Base-by-base conservation (phyloP, 345 rosid genomes). In the Hirschfeldia incana region DNA sequence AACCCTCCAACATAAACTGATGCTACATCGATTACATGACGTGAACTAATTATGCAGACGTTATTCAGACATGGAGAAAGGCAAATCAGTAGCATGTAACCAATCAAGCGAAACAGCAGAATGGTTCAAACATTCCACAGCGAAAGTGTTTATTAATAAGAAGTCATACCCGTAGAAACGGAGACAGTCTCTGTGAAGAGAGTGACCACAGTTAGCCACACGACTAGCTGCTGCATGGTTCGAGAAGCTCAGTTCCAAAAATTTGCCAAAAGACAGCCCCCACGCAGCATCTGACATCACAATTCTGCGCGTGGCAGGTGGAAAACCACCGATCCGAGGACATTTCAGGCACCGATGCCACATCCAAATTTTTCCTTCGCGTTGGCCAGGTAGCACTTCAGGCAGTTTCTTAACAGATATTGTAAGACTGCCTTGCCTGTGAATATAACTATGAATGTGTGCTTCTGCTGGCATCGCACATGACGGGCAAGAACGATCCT, bases 201-300 rank as follows among this genome's bases (percentile, higher is more conserved):
- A 95, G 86, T 95, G 99, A 63, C 99, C 98, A 55, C 98, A 95
- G 78, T 90, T 91, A 51, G 99, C 99, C 73, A 95, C 99, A 84
- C 99, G 91, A 87, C 97, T 95, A 49, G 98, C 99, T 63, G 99
- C 97, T 33, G 97, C 98, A 85, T 95, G 99, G 79, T 95, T 95
- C 76, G 99, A 95, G 76, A 95, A 93, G 86, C 98, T 95, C 76
- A 95, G 90, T 85, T 95, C 98, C 89, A 95, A 84, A 84, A 95
- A 93, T 68, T 95, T 95, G 53, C 99, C 98, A 70, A 95, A 93
- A 49, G 99, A 95, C 70, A 95, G 81, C 51, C 97, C 97, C 99
- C 98, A 95, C 12, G 98, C 98, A 78, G 99, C 97, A 88, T 91
- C 91, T 67, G 98, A 95, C 99, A 95, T 95, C 70, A 95, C 88